Percentiles rank a stretch among this genome's conserved stretches.
Evolutionary conservation across 257 asterid species (phyloP).

Genomic region (Schizonepeta tenuifolia): DNA sequence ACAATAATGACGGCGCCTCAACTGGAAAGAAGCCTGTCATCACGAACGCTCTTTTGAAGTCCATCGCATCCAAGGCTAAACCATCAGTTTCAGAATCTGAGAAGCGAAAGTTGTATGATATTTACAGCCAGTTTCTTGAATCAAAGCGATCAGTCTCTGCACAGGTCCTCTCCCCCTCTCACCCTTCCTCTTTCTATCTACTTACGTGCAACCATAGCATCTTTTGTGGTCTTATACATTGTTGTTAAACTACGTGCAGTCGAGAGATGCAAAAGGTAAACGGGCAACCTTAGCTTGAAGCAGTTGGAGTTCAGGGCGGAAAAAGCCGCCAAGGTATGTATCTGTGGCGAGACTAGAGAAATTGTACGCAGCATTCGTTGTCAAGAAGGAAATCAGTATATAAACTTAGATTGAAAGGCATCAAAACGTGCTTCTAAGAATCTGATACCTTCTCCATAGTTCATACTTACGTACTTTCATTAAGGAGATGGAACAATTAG

Average conservation of each 20-base stretch:
- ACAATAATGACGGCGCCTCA: slow-evolving; percentile 43
- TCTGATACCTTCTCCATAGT: neutral
- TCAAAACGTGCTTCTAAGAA: slow-evolving; percentile 9
- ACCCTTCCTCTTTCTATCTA: neutral
- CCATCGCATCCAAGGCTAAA: slow-evolving; percentile 72
- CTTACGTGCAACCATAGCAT: neutral
- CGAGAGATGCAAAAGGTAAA: slow-evolving; percentile 89
- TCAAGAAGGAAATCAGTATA: neutral
- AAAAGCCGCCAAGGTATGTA: neutral
- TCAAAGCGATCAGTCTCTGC: slow-evolving; percentile 71
- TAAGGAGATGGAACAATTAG: neutral
- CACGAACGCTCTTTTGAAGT: slow-evolving; percentile 58
- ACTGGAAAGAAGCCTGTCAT: slow-evolving; percentile 68
- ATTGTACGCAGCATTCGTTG: slow-evolving; percentile 8
- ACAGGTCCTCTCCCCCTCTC: slow-evolving; percentile 52
- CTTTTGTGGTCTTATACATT: slow-evolving; percentile 20
- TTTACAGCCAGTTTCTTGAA: slow-evolving; percentile 86
- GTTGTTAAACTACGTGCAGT: slow-evolving; percentile 50
- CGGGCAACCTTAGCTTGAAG: slow-evolving; percentile 86
- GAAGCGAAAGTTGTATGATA: slow-evolving; percentile 70
- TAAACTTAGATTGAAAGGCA: neutral
- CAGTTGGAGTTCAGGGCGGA: neutral
- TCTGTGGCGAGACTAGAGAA: neutral
- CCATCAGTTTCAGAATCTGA: slow-evolving; percentile 88
- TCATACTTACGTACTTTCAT: neutral